A percentile compares a stretch with the other conserved stretches of the same genome.
Evolutionary conservation across 2,329 filamentous ascomycete genomes (phyloP).

Genomic region (Orbilia ellipsospora): DNA sequence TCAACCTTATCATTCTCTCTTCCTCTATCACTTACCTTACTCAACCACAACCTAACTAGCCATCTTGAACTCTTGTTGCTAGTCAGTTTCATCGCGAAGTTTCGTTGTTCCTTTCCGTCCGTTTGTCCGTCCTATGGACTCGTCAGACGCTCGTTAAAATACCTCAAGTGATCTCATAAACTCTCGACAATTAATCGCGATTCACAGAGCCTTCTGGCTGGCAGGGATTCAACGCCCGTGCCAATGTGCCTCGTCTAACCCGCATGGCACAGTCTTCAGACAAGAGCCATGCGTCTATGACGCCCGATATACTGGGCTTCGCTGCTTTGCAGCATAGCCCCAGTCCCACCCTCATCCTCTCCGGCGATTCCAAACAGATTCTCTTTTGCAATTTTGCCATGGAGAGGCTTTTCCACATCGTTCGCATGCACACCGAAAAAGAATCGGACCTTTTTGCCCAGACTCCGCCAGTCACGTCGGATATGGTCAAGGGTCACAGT

Average conservation of each 20-base stretch:
- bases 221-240: slow-evolving; percentile 12
- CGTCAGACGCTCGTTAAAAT: slow-evolving; percentile 22
- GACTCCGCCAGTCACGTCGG: slow-evolving; percentile 37
- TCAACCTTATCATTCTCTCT: background rate
- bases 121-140: slow-evolving; percentile 25
- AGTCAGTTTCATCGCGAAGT: slow-evolving; percentile 1
- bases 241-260: slow-evolving; percentile 19
- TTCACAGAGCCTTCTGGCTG: slow-evolving; percentile 3
- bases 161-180: slow-evolving; percentile 45
- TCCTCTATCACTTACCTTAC: background rate
- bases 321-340: slow-evolving; percentile 49
- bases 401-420: slow-evolving; percentile 41
- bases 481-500: slow-evolving; percentile 37
- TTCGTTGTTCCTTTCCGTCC: background rate
- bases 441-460: slow-evolving; percentile 34
- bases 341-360: slow-evolving; percentile 31
- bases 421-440: slow-evolving; percentile 32
- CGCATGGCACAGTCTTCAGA: slow-evolving; percentile 47
- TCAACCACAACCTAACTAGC: too few relatives aligned
- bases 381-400: slow-evolving; percentile 50
- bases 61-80: too few relatives aligned
- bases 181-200: slow-evolving; percentile 3
- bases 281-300: slow-evolving; percentile 48
- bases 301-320: slow-evolving; percentile 25
- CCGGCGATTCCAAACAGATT: slow-evolving; percentile 40